phyloP scores from a whole-genome alignment of 1,284 basidiomycete species.

The Leccinum pseudoinsigne region DNA sequence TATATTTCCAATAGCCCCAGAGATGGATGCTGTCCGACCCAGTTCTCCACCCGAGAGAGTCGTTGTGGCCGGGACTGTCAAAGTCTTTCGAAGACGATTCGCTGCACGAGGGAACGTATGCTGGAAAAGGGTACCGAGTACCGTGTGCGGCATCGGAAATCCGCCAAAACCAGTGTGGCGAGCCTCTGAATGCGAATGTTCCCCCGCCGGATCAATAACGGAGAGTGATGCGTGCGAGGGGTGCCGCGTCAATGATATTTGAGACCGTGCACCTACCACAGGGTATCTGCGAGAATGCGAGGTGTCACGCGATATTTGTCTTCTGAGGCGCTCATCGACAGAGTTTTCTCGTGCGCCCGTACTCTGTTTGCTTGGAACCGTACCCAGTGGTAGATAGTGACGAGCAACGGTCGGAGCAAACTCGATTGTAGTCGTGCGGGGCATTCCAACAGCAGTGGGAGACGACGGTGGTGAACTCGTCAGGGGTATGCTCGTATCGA shows the following conservation, averaged over 20 bases:
- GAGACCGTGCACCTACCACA: slow-evolving; percentile 10
- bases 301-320: slow-evolving; percentile 7
- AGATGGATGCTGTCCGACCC: slow-evolving; percentile 26
- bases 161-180: slow-evolving; percentile 73
- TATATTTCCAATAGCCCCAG: slow-evolving; percentile 19
- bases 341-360: slow-evolving; percentile 1
- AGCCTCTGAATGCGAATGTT: slow-evolving; percentile 22
- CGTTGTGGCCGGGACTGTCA: slow-evolving; percentile 74
- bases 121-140: slow-evolving; percentile 50
- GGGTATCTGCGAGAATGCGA: slow-evolving; percentile 18
- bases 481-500: slow-evolving; percentile 36
- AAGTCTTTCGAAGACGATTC: slow-evolving; percentile 53
- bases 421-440: slow-evolving; percentile 59
- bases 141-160: slow-evolving; percentile 79
- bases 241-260: slow-evolving; percentile 16
- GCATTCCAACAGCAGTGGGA: slow-evolving; percentile 25
- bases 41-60: slow-evolving; percentile 49
- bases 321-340: slow-evolving; percentile 8
- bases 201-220: slow-evolving; percentile 26
- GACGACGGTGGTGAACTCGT: slow-evolving; percentile 5
- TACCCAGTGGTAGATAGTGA: slow-evolving; percentile 19
- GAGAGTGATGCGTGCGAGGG: slow-evolving; percentile 16
- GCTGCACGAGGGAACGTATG: slow-evolving; percentile 59
- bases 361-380: slow-evolving; percentile 5
- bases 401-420: slow-evolving; percentile 35